Evolutionary conservation across 306 rosid species (phyloP).

Genomic region (Prunus kanzakura): DNA sequence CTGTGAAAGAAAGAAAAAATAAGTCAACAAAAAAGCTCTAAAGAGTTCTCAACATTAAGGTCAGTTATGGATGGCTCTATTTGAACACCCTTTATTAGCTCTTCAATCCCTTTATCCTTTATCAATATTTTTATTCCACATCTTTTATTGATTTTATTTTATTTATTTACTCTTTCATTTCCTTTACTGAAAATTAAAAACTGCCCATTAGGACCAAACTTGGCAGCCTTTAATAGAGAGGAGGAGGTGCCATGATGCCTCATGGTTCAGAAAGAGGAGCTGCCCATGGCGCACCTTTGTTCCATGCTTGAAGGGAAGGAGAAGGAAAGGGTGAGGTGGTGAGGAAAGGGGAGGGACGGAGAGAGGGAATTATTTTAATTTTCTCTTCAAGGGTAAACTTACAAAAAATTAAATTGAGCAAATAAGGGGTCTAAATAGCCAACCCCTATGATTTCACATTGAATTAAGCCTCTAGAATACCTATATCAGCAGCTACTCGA

Average conservation of each 20-base stretch:
- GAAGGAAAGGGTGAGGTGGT: too few species aligned
- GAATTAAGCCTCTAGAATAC: constrained; percentile 37
- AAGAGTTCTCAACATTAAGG: neutral
- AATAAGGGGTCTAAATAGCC: neutral
- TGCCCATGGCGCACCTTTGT: neutral
- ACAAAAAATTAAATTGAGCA: neutral
- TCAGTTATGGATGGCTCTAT: neutral
- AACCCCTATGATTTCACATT: neutral
- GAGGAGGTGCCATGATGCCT: neutral
- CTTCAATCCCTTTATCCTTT: neutral
- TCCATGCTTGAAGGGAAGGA: neutral
- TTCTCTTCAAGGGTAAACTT: neutral
- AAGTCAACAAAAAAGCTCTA: neutral
- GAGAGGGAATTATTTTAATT: neutral
- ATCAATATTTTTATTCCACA: neutral
- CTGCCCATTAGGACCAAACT: neutral
- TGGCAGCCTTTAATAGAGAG: neutral
- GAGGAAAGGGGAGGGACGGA: too few species aligned
- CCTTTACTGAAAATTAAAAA: neutral
- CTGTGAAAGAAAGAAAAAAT: constrained; percentile 30
- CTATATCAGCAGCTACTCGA: constrained; percentile 93
- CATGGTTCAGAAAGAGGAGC: neutral
- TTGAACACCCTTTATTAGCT: neutral
- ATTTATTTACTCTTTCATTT: neutral
- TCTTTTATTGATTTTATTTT: neutral